Percentiles rank a stretch among this genome's conserved stretches.
phyloP scores from a whole-genome alignment of 2,329 filamentous ascomycete species.

The Diaporthe caulivora region DNA sequence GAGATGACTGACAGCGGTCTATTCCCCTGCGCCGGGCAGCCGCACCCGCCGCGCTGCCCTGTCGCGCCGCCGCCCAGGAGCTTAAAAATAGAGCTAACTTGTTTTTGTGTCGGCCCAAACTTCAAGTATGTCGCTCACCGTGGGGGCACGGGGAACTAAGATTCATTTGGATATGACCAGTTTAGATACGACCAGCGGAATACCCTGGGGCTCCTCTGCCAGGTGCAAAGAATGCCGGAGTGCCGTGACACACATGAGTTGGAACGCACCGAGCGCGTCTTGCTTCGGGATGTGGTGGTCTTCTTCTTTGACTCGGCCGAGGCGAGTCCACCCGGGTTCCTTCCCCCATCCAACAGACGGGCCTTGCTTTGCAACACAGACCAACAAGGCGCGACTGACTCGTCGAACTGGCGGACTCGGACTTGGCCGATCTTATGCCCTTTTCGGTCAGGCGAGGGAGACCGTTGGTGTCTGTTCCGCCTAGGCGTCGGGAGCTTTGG shows the following conservation, averaged over 20 bases:
- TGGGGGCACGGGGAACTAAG: too few relatives aligned
- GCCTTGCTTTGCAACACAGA: not conserved
- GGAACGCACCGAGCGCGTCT: not conserved
- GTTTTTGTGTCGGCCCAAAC: not conserved
- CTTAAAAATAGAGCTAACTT: not conserved
- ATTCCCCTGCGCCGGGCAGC: not conserved
- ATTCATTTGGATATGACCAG: too few relatives aligned
- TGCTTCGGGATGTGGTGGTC: constrained; percentile 8
- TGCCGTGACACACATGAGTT: not conserved
- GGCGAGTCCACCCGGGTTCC: not conserved
- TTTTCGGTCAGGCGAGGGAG: not conserved
- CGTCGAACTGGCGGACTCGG: constrained; percentile 17
- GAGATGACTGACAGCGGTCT: constrained; percentile 14
- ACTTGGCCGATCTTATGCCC: constrained; percentile 22
- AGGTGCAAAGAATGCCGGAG: too few relatives aligned
- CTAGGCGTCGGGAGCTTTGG: too few relatives aligned
- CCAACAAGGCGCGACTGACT: constrained; percentile 19
- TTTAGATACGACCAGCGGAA: too few relatives aligned
- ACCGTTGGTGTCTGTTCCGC: not conserved
- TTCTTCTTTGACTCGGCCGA: constrained; percentile 4
- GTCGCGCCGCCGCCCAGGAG: not conserved
- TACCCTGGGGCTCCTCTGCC: not conserved
- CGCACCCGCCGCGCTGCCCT: constrained; percentile 9
- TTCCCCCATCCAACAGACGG: not conserved
- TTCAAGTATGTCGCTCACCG: not conserved